These are phyloP conservation scores for Diaporthe humulicola DNA, from an alignment of 2,329 filamentous ascomycete genomes.

Conservation along the genomic window DNA sequence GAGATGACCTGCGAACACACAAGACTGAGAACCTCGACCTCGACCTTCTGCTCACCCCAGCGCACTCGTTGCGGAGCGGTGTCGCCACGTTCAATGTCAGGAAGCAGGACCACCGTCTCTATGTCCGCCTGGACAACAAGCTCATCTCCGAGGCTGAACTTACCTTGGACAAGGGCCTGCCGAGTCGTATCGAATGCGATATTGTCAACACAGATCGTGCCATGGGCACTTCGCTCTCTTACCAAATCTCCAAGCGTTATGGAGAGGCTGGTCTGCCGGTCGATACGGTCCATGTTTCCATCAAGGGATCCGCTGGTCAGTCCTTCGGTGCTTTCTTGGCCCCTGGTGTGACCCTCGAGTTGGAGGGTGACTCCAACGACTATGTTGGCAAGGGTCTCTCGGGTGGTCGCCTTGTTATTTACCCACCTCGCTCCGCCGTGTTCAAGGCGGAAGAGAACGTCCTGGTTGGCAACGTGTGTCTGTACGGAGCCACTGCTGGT, in stretches of 20 bases:
- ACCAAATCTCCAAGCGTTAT: conserved; percentile 94
- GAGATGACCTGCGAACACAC: conserved; percentile 86
- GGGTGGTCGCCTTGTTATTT: conserved; percentile 92
- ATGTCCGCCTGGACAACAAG: conserved; percentile 96
- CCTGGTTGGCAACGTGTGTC: conserved; percentile 91
- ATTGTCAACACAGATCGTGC: conserved; percentile 97
- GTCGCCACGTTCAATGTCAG: conserved; percentile 98
- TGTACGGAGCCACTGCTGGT: conserved; percentile 93
- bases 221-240: conserved; percentile 92
- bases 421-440: conserved; percentile 88
- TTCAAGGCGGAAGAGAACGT: conserved; percentile 98
- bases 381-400: conserved; percentile 97
- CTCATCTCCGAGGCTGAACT: conserved; percentile 95
- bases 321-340: conserved; percentile 96
- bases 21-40: conserved; percentile 96
- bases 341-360: conserved; percentile 91
- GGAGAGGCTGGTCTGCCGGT: conserved; percentile 90
- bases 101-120: conserved; percentile 96
- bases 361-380: conserved; percentile 96
- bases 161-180: conserved; percentile 93
- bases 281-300: conserved; percentile 96
- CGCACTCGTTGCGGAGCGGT: conserved; percentile 93
- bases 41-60: conserved; percentile 91
- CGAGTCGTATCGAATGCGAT: conserved; percentile 93
- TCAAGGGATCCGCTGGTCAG: conserved; percentile 95